Evolutionary conservation across 1,139 yeast species (phyloP), one percentile per base, ranked within the genome.

Genomic region (Candida glucosophila): DNA sequence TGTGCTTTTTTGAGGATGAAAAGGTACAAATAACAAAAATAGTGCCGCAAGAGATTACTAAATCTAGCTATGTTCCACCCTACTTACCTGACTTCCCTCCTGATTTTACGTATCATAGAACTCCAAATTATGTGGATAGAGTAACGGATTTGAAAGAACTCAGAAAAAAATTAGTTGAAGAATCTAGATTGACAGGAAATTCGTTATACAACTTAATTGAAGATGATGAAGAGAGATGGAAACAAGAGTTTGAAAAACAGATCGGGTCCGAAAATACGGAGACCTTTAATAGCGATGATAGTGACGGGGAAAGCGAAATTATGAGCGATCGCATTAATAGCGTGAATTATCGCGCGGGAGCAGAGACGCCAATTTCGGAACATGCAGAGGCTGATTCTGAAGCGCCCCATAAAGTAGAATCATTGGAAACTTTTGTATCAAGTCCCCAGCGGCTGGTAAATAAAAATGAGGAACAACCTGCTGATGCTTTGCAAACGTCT

Each of bases 71-170:
- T 37, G 66, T 82, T 4, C 93, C 93, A 0, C 42, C 55, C 4
- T 85, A 85, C 74, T 57, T 88, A 42, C 97, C 97, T 0, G 76
- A 74, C 13, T 62, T 86, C 19, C 97, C 97, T 2, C 95, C 97
- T 0, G 95, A 83, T 42, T 92, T 86, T 50, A 88, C 97, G 0
- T 88, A 79, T 46, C 76, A 73, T 49, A 67, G 73, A 27, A 81
- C 95, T 0, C 79, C 94, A 0, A 65, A 67, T 33, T 83, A 63
- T 45, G 65, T 74, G 35, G 60, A 72, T 16, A 61, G 78, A 12
- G 54, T 77, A n/a, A 69, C 77, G 0, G 92, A 83, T 44, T 83
- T 88, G 39, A 72, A 79, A 34, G 60, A 70, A 31, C 64, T 88
- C 27, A 59, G 92, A 34, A 68, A 80, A 31, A 70, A 71, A 40